Conservation (phyloP, 106 monocot species). For the Iris macrosiphon region DNA sequence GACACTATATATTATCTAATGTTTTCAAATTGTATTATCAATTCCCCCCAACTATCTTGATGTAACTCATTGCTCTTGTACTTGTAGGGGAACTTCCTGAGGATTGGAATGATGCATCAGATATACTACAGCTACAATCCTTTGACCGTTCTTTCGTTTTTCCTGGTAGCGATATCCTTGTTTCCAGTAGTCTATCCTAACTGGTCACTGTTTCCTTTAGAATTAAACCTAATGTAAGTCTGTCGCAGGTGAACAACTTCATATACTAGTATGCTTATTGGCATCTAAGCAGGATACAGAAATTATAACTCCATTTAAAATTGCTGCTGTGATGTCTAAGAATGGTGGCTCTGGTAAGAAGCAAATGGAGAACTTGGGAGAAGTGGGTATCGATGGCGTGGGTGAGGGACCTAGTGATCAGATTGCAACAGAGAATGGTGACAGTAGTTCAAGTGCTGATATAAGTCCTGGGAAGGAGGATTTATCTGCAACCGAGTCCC, state of each 20-base stretch:
- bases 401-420: conserved; percentile 11
- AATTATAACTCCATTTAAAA: conserved; percentile 44
- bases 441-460: conserved; percentile 3
- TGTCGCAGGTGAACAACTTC: conserved; percentile 64
- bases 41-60: not conserved
- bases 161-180: conserved; percentile 51
- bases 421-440: not conserved
- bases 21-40: too few species aligned
- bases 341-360: conserved; percentile 19
- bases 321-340: conserved; percentile 34
- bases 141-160: conserved; percentile 86
- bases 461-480: conserved; percentile 5
- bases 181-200: conserved; percentile 10
- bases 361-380: conserved; percentile 4
- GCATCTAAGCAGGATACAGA: conserved; percentile 43
- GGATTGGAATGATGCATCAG: conserved; percentile 46
- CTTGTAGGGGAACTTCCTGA: conserved; percentile 65
- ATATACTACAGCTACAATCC: conserved; percentile 34
- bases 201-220: too few species aligned
- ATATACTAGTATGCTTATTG: conserved; percentile 68
- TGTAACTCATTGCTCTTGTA: not conserved
- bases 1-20: not conserved
- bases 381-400: conserved; percentile 1
- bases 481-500: conserved; percentile 37
- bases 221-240: too few species aligned